Evolutionary conservation across 768 basidiomycete species (phyloP).

Genomic region (Tephrocybe sp.): DNA sequence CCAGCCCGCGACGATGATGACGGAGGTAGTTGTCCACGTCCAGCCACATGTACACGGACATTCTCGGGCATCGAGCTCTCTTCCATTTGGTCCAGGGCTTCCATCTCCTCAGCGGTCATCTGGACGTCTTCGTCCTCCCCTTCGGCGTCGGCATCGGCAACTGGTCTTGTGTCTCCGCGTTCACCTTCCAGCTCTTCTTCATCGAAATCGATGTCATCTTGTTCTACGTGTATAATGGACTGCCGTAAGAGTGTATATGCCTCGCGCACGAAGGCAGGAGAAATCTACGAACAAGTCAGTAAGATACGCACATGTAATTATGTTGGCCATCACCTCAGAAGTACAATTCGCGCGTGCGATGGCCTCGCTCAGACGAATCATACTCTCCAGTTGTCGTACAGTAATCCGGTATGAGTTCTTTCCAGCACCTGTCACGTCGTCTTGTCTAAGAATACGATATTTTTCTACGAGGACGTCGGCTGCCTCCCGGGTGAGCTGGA

Average conservation of each 20-base stretch:
- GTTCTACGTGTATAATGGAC: constrained; percentile 99
- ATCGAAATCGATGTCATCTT: constrained; percentile 98
- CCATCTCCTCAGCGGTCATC: constrained; percentile 63
- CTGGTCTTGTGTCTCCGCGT: constrained; percentile 38
- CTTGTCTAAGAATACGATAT: constrained; percentile 88
- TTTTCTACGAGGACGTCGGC: constrained; percentile 94
- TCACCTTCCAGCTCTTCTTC: constrained; percentile 77
- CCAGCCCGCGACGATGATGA: constrained; percentile 42
- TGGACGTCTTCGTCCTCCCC: constrained; percentile 51
- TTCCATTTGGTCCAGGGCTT: constrained; percentile 50
- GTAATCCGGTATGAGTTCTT: constrained; percentile 96
- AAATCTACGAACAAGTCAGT: constrained; percentile 60
- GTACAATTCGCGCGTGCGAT: constrained; percentile 97
- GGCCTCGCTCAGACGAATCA: constrained; percentile 97
- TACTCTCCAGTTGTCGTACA: constrained; percentile 95
- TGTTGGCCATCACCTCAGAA: constrained; percentile 58
- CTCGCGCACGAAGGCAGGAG: constrained; percentile 91
- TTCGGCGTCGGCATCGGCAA: constrained; percentile 27
- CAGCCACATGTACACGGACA: constrained; percentile 30
- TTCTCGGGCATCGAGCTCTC: constrained; percentile 44
- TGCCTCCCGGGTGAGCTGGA: constrained; percentile 88
- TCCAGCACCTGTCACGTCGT: constrained; percentile 86
- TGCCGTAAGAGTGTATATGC: constrained; percentile 92
- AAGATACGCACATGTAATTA: neutral
- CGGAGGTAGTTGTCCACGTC: constrained; percentile 25